Percentiles rank a stretch among this genome's conserved stretches.
Conservation (phyloP, 2,329 filamentous ascomycete genomes). For the Clarireedia monteithiana region DNA sequence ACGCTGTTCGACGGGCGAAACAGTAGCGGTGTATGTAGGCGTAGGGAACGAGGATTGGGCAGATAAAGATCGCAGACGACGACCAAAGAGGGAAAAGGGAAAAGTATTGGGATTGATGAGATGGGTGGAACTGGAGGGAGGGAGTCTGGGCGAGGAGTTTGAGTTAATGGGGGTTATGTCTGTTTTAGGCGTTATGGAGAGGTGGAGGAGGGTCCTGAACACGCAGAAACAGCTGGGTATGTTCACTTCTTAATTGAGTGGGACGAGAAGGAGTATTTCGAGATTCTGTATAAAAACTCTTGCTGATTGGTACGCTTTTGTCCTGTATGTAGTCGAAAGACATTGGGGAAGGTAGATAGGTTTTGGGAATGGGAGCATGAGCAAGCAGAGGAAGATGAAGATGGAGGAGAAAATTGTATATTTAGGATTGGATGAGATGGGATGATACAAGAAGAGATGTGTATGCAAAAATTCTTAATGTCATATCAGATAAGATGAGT, state of each 20-base stretch:
- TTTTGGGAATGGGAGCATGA: too few species aligned
- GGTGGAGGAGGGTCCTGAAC: constrained; percentile 15
- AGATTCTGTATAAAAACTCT: too few species aligned
- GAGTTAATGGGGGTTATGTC: constrained; percentile 22
- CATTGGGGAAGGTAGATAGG: too few species aligned
- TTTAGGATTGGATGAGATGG: too few species aligned
- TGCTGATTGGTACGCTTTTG: too few species aligned
- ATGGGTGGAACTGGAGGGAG: constrained; percentile 8
- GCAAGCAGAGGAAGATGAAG: too few species aligned
- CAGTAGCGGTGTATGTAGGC: constrained; percentile 24
- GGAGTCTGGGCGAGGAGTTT: constrained; percentile 21
- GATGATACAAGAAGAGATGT: too few species aligned
- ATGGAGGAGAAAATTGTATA: too few species aligned
- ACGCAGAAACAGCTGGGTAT: constrained; percentile 11
- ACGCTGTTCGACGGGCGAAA: constrained; percentile 19
- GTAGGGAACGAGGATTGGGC: constrained; percentile 11
- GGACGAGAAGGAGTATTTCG: background rate
- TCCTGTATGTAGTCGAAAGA: too few species aligned
- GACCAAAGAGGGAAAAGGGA: constrained; percentile 10
- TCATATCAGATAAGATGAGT: too few species aligned
- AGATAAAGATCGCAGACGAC: constrained; percentile 16
- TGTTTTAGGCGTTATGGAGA: constrained; percentile 21
- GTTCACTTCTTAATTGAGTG: constrained; percentile 6
- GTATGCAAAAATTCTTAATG: too few species aligned
- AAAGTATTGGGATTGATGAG: constrained; percentile 1